A percentile compares a stretch with the other conserved stretches of the same genome.
Conservation (phyloP, 345 rosid genomes). For the Litchi chinensis region DNA sequence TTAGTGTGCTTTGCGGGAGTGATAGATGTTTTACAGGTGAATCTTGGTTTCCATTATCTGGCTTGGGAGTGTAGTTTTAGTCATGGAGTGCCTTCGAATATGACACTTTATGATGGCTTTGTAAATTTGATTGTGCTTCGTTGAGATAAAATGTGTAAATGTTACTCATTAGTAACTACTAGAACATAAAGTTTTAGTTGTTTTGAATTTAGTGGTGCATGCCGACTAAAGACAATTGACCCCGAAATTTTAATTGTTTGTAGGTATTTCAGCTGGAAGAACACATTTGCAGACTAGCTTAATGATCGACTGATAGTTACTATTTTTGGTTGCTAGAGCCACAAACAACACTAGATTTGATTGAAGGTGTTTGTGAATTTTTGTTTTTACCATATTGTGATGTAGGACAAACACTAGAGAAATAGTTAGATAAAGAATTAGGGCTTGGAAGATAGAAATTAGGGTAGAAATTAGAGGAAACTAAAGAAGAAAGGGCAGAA, state of each 20-base stretch:
- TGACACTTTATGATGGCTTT: background rate
- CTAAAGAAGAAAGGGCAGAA: too few species aligned
- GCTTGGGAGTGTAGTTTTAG: background rate
- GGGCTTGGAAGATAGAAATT: too few species aligned
- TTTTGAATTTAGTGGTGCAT: background rate
- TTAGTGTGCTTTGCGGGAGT: background rate
- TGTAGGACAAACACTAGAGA: too few species aligned
- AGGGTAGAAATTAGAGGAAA: too few species aligned
- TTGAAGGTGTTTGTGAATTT: background rate
- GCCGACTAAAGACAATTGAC: background rate
- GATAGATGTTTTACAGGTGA: background rate
- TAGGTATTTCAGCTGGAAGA: too few species aligned
- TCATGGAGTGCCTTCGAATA: background rate
- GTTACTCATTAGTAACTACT: background rate
- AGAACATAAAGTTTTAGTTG: background rate
- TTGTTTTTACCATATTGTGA: background rate
- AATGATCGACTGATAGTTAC: background rate
- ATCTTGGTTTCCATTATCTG: background rate
- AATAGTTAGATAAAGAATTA: too few species aligned
- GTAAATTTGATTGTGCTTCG: background rate
- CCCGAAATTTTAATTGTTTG: background rate
- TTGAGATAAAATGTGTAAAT: conserved; percentile 7
- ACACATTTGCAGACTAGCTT: too few species aligned
- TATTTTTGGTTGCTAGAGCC: background rate
- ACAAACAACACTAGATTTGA: background rate